These are phyloP conservation scores for Podospora pseudoanserina DNA, from an alignment of 495 filamentous ascomycete genomes.

Conservation along the genomic window DNA sequence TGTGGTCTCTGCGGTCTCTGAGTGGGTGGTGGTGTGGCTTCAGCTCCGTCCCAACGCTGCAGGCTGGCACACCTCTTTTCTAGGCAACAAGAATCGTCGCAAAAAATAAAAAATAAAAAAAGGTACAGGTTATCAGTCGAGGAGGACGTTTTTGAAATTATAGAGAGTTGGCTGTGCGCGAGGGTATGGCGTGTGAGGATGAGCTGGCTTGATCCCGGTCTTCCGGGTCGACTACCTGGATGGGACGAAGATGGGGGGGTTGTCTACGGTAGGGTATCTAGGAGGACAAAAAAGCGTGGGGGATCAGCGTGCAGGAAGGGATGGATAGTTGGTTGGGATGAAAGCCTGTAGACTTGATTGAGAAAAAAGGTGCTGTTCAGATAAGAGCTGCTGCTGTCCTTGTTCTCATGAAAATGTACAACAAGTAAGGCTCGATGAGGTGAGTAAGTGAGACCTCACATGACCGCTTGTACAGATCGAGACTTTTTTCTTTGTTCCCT, in stretches of 20 bases:
- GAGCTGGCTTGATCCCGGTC: not conserved
- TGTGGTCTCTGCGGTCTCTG: not conserved
- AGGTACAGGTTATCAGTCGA: not conserved
- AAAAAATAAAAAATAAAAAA: not conserved
- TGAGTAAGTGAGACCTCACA: not conserved
- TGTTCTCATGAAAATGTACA: not conserved
- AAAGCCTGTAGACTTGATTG: not conserved
- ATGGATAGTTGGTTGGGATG: not conserved
- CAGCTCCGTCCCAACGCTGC: not conserved
- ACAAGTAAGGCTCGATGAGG: not conserved
- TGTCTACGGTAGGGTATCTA: too few species aligned
- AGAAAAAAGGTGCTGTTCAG: too few species aligned
- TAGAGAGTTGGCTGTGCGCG: too few species aligned
- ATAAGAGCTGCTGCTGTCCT: too few species aligned
- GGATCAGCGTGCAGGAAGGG: not conserved
- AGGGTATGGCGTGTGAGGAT: not conserved
- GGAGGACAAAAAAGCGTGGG: not conserved
- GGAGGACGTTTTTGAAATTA: not conserved
- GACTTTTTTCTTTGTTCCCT: too few species aligned
- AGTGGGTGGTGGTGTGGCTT: not conserved
- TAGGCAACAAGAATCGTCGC: not conserved
- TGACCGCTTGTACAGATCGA: too few species aligned
- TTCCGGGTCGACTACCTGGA: not conserved
- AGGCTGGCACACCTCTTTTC: not conserved
- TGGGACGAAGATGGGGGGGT: not conserved